phyloP scores from a whole-genome alignment of 108 stramenopile species.

The Bacterosira constricta region DNA sequence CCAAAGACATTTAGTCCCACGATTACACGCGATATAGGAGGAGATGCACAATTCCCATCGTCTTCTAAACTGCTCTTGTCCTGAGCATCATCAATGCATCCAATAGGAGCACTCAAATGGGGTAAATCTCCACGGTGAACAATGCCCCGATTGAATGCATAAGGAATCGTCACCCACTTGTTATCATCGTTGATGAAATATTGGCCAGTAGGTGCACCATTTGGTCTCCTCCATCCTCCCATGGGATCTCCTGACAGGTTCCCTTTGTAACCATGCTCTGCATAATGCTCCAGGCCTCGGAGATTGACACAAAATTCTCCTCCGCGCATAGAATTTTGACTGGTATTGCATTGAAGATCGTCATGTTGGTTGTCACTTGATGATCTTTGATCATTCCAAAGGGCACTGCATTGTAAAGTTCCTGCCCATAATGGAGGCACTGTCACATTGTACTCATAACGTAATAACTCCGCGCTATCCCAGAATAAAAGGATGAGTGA shows the following conservation, averaged over 20 bases:
- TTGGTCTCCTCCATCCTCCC: conserved; percentile 40
- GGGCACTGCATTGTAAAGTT: conserved; percentile 71
- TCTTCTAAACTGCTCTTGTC: background rate
- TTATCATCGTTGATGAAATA: conserved; percentile 12
- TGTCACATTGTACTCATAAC: conserved; percentile 76
- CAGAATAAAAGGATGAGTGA: too few relatives aligned
- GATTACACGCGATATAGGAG: conserved; percentile 62
- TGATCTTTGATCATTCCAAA: conserved; percentile 5
- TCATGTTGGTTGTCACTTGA: background rate
- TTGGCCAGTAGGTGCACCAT: background rate
- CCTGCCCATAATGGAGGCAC: conserved; percentile 82
- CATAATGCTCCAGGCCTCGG: conserved; percentile 72
- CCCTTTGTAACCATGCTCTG: conserved; percentile 78
- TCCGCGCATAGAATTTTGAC: conserved; percentile 50
- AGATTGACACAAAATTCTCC: conserved; percentile 75
- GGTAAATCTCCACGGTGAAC: conserved; percentile 74
- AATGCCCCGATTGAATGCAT: conserved; percentile 71
- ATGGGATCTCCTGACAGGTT: conserved; percentile 33
- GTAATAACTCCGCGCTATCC: conserved; percentile 79
- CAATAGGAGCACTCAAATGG: conserved; percentile 63
- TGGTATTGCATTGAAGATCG: background rate
- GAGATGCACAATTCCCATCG: too few relatives aligned
- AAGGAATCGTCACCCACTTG: conserved; percentile 64
- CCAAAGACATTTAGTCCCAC: conserved; percentile 85
- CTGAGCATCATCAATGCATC: conserved; percentile 22